These are phyloP conservation scores for Sarcodon sp. DNA, from an alignment of 768 basidiomycete genomes.

Conservation along the genomic window DNA sequence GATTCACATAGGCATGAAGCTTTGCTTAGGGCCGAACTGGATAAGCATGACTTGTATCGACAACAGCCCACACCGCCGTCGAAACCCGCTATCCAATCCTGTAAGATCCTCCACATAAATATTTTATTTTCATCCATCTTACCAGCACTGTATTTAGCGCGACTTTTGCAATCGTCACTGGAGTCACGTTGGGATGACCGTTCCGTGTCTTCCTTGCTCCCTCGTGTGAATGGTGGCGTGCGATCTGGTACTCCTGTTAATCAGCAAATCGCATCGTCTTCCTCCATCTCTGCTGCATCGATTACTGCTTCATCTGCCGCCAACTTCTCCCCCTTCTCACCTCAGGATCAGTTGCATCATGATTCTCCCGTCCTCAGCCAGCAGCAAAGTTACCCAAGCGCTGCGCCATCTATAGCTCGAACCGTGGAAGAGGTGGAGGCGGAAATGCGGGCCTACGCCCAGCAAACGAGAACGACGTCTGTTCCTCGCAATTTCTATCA, in stretches of 20 bases:
- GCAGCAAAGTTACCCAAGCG: constrained; percentile 10
- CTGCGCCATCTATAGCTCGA: constrained; percentile 21
- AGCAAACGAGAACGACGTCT: constrained; percentile 13
- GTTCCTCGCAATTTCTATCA: constrained; percentile 17
- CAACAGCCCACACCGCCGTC: too few relatives aligned
- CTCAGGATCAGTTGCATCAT: constrained; percentile 2
- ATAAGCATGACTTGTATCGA: neutral
- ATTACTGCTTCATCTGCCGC: constrained; percentile 11
- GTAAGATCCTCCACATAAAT: constrained; percentile 13
- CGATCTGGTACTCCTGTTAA: constrained; percentile 19
- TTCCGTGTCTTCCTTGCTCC: constrained; percentile 60
- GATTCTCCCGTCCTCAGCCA: constrained; percentile 16
- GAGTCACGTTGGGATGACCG: constrained; percentile 79
- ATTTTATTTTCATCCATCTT: constrained; percentile 9
- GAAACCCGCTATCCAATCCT: neutral
- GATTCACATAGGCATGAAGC: constrained; percentile 1
- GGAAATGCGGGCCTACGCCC: constrained; percentile 50
- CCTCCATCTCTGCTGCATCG: constrained; percentile 9
- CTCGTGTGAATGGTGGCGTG: constrained; percentile 35
- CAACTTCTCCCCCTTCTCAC: constrained; percentile 9
- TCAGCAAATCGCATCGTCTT: constrained; percentile 5
- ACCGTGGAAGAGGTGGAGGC: constrained; percentile 77
- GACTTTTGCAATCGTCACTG: constrained; percentile 30
- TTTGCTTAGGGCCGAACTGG: neutral
- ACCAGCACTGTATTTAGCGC: constrained; percentile 22